Base-by-base conservation (phyloP, 257 asterid genomes). In the Solanum okadae region DNA sequence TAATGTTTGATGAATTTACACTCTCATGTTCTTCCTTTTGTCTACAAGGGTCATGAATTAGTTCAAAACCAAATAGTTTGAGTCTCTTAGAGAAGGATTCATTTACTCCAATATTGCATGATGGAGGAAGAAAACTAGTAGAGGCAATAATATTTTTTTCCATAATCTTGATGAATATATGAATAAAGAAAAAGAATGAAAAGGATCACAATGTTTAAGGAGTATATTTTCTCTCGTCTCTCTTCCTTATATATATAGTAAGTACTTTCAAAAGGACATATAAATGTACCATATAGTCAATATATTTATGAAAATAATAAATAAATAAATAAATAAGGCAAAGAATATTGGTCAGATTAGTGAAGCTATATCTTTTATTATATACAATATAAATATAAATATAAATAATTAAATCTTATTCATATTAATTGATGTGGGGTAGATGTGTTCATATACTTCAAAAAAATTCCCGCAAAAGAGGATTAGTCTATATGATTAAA, bases 1-100 rank as follows among this genome's bases (percentile, higher is more conserved):
- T 61, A 75, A 79, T 73, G 71, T 44, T 79, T 46, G 96, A 93
- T 23, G 99, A 95, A 90, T 96, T 95, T 34, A 92, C 92, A 86
- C 98, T 94, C 85, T 94, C 98, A 29, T 56, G 25, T 18, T 94
- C 96, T 3, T 92, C 27, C 67, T 27, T 72, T 59, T 65, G 52
- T 22, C 68, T 61, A 22, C 81, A 29, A 11, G 92, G 87, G 72
- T 92, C 91, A 33, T 52, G 63, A 52, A 31, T 8, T 71, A 96
- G 92, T 91, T 94, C 98, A 67, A 96, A 90, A 16, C 99, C 99
- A 38, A 96, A 96, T 35, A 96, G 49, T 88, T 76, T 94, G 68
- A 95, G 89, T 90, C 92, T 94, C 86, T 92, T 91, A 76, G 84
- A 71, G 11, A 90, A 56, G 90, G 67, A 25, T 35, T 92, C 92